Base-by-base conservation (phyloP, 441 rosid species). In the Brassica hybrid region DNA sequence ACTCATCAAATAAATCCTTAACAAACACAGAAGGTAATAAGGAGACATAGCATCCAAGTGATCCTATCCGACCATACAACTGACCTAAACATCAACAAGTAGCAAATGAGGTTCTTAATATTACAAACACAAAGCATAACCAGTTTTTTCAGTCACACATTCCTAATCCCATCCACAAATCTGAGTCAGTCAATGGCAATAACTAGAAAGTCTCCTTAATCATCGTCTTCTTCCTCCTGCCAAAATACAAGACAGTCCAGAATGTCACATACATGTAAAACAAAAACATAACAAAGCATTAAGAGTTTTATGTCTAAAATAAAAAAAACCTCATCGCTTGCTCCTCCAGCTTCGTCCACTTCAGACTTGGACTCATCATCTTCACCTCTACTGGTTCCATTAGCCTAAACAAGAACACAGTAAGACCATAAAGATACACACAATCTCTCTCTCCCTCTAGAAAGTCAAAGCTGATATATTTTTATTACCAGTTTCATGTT, bases 321-420 rank as follows among this genome's bases (percentile, higher is more conserved):
- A 2, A 61, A 30, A 65, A 76, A 36, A 69, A 80, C 83, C 83
- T 67, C 80, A 5, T 43, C 73, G 12, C 80, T 80, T 16, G 1
- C 57, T 66, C 65, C 82, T 38, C 61, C 81, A 7, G 76, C 79
- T 80, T 80, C 83, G 1, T 80, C 83, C 30, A 90, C 91, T 74
- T 88, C 91, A 76, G 94, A 90, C 77, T 87, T 90, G 6, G 91
- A 86, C 62, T 86, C 94, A 6, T 85, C 83, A 43, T 61, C 90
- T 5, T 86, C 91, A 13, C 72, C 84, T 18, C 74, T 81, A 67
- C 80, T 83, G 16, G 80, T 69, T 80, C 85, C 89, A 58, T 72
- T 88, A 78, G 86, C 89, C 94, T 90, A 74, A 69, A 34, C 5
- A 63, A 32, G n/a, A 34, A 36, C 17, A 54, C 52, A 71, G 1